Conservation (phyloP, 148 eudicot genomes). For the Rhododendron ovatum region DNA sequence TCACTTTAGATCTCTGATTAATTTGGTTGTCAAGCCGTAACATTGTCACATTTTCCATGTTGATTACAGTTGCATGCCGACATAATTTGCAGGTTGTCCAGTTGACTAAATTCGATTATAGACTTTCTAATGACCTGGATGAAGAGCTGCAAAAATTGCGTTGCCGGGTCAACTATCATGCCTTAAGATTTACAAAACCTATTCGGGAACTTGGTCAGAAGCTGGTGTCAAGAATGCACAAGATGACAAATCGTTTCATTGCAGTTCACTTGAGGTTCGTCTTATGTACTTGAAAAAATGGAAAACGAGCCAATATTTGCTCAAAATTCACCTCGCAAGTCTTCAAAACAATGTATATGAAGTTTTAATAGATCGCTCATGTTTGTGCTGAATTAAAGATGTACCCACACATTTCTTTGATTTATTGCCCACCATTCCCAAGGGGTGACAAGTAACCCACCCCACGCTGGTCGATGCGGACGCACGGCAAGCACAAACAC, state of each 20-base stretch:
- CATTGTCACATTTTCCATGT: not conserved
- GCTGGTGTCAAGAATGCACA: slow-evolving; percentile 61
- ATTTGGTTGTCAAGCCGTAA: not conserved
- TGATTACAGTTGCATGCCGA: not conserved
- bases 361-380: not conserved
- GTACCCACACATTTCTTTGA: not conserved
- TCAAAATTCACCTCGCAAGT: not conserved
- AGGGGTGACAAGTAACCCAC: not conserved
- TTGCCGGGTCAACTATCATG: slow-evolving; percentile 89
- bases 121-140: slow-evolving; percentile 85
- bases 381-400: not conserved
- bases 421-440: not conserved
- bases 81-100: slow-evolving; percentile 73
- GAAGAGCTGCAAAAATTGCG: slow-evolving; percentile 86
- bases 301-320: not conserved
- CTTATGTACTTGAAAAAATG: not conserved
- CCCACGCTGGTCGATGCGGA: not conserved
- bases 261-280: slow-evolving; percentile 94
- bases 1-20: not conserved
- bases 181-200: slow-evolving; percentile 80
- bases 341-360: not conserved
- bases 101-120: slow-evolving; percentile 90
- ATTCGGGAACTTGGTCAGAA: slow-evolving; percentile 68
- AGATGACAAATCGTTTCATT: slow-evolving; percentile 69
- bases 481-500: not conserved